Conservation (phyloP, 371 early-diverging fungal genomes). For the Choanephora cucurbitarum region DNA sequence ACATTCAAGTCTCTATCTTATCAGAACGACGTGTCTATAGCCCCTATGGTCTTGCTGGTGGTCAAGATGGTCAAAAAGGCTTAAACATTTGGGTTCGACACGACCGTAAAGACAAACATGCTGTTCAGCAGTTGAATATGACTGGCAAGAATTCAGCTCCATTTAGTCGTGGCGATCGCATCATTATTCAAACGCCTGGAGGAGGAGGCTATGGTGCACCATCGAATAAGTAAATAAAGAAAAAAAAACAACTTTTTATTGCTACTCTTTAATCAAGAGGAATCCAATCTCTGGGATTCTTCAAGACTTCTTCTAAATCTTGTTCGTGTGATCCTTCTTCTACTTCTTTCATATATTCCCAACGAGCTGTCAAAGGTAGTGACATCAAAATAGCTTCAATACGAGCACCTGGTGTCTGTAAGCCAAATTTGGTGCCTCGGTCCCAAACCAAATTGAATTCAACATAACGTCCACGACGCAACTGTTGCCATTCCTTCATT, state of each 20-base stretch:
- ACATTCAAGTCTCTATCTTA: constrained; percentile 86
- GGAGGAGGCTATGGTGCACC: constrained; percentile 81
- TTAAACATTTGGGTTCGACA: constrained; percentile 79
- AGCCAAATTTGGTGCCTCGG: constrained; percentile 87
- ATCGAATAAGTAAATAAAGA: neutral
- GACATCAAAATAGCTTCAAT: constrained; percentile 86
- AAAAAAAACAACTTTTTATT: neutral
- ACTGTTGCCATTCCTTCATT: constrained; percentile 79
- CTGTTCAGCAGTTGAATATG: constrained; percentile 60
- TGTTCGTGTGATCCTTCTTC: constrained; percentile 69
- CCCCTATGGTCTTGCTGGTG: constrained; percentile 92
- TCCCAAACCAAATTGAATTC: constrained; percentile 88
- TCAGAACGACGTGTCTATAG: constrained; percentile 89
- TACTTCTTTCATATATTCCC: constrained; percentile 84
- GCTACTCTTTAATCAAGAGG: constrained; percentile 32
- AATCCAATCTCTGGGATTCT: constrained; percentile 85
- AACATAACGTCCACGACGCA: constrained; percentile 85
- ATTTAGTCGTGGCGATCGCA: constrained; percentile 75
- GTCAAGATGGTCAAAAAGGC: constrained; percentile 74
- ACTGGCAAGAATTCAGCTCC: constrained; percentile 87
- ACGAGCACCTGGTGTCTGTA: constrained; percentile 79
- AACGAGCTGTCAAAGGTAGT: constrained; percentile 77
- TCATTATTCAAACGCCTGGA: constrained; percentile 90
- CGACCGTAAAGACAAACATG: constrained; percentile 37
- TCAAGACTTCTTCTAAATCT: constrained; percentile 74